Conservation (phyloP, 257 asterid genomes). For the Solanum verrucosum region DNA sequence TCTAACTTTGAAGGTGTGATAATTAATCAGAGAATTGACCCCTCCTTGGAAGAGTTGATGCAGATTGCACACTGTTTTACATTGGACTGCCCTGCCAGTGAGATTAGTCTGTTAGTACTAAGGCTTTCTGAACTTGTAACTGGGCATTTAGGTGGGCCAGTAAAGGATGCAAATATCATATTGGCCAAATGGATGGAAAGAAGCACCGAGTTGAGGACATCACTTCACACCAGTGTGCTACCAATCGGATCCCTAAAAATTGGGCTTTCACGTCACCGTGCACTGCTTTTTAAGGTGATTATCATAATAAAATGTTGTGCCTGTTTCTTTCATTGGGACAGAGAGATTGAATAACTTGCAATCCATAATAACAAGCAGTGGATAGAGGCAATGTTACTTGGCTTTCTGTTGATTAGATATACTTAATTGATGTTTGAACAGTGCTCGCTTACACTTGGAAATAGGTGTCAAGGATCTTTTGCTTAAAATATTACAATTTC, state of each 20-base stretch:
- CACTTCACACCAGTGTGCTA: conserved; percentile 83
- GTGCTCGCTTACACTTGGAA: not conserved
- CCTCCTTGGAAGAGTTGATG: conserved; percentile 80
- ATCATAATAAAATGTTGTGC: not conserved
- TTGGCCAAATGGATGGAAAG: conserved; percentile 81
- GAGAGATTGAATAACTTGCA: not conserved
- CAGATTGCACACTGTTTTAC: conserved; percentile 79
- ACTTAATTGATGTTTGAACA: not conserved
- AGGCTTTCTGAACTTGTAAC: conserved; percentile 95
- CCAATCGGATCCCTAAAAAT: conserved; percentile 83
- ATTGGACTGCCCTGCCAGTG: conserved; percentile 61
- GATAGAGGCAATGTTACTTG: not conserved
- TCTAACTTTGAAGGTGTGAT: conserved; percentile 76
- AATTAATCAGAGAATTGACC: conserved; percentile 72
- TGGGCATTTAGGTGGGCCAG: conserved; percentile 89
- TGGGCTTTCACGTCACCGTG: conserved; percentile 97
- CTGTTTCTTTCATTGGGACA: not conserved
- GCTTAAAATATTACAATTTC: not conserved
- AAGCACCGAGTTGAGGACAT: conserved; percentile 70
- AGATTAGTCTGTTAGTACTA: conserved; percentile 52
- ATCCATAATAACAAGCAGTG: not conserved
- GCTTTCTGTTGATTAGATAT: not conserved
- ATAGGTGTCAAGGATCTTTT: not conserved
- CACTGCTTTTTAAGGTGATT: conserved; percentile 89
- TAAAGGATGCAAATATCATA: conserved; percentile 71